phyloP scores from a whole-genome alignment of 2,329 filamentous ascomycete genomes.

The Phaeosphaeria sp. region DNA sequence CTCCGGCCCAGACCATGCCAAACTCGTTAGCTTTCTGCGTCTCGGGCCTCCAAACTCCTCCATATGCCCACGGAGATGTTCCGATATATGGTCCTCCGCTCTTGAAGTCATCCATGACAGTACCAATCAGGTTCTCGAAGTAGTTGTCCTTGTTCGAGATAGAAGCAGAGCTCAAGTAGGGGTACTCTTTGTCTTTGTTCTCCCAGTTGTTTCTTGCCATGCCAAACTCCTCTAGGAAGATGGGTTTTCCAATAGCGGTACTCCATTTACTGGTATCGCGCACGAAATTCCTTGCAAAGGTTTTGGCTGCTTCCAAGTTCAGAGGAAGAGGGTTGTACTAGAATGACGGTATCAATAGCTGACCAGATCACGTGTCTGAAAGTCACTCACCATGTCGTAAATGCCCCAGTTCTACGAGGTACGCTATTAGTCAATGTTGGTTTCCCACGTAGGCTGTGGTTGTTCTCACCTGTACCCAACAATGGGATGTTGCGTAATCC shows the following conservation, averaged over 20 bases:
- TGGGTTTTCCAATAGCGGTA: slow-evolving; percentile 46
- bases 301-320: slow-evolving; percentile 43
- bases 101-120: slow-evolving; percentile 46
- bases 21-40: slow-evolving; percentile 48
- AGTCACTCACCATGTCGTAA: neutral
- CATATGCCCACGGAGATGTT: slow-evolving; percentile 50
- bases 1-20: slow-evolving; percentile 51
- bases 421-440: neutral
- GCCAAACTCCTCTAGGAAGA: slow-evolving; percentile 51
- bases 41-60: slow-evolving; percentile 49
- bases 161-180: slow-evolving; percentile 43
- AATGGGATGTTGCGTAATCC: slow-evolving; percentile 50
- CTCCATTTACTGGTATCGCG: slow-evolving; percentile 45
- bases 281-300: slow-evolving; percentile 45
- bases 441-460: neutral
- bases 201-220: slow-evolving; percentile 52
- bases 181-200: slow-evolving; percentile 45
- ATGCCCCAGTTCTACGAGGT: neutral
- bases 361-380: neutral
- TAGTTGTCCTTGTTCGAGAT: slow-evolving; percentile 50
- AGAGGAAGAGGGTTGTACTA: slow-evolving; percentile 36
- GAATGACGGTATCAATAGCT: neutral
- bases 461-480: slow-evolving; percentile 41
- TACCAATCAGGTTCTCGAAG: slow-evolving; percentile 43
- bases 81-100: slow-evolving; percentile 46